Base-by-base conservation (phyloP, 2,329 filamentous ascomycete genomes). In the Ambrosiella cleistominuta region DNA sequence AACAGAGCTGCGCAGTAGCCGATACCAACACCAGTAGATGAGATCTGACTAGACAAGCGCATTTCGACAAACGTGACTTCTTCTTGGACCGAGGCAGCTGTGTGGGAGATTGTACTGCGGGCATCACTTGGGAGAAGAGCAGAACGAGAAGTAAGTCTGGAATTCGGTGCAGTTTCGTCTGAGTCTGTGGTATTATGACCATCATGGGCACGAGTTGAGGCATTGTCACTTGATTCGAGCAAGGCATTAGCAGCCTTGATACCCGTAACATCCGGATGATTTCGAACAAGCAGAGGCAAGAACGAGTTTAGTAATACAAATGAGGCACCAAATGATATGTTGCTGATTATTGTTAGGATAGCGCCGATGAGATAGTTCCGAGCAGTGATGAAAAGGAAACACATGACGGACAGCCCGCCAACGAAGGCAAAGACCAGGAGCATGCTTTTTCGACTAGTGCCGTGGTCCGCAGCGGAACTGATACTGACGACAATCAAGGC, bases 271-370 rank as follows among this genome's bases (percentile, higher is more conserved):
- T 73, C 72, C 0, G 86, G 84, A 68, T 97, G 89, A 66, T 95
- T 82, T 52, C 91, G 81, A 59, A 97, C 93, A 8, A 98, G 77
- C 7, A 98, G 74, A 0, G 93, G 93, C 49, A 98, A 74, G 66
- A 96, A 98, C 0, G 90, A 95, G 71, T 98, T 98, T 51, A 98
- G 74, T 11, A 98, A 77, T 2, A 98, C 93, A 68, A 95, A 97
- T 0, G 89, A 95, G 13, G 90, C 89, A 19, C 93, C 93, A 66
- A 96, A 95, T 50, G 88, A 91, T 1, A 88, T 94, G 68, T 97
- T 97, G 40, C 90, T 86, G 54, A 97, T 74, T 63, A 97, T 88
- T 37, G 93, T 90, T 61, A 95, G 76, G 1, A 97, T 63, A 2
- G 86, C 87, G 50, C 86, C 91, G 9, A 97, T 69, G 2, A 95